phyloP scores from a whole-genome alignment of 176 grass and related monocot species.

The Avena atlantica region DNA sequence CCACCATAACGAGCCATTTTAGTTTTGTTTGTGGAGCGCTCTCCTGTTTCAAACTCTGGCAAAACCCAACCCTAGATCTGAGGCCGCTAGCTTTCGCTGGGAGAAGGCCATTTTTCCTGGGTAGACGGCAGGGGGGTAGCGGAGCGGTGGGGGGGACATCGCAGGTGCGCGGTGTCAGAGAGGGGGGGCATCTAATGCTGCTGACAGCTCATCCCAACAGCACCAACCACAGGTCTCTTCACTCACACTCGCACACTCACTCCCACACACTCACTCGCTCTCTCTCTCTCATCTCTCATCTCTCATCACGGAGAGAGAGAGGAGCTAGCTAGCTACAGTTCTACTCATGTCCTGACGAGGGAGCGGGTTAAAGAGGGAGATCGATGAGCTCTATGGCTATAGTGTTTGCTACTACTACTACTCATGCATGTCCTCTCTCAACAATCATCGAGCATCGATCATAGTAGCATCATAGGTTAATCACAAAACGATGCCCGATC shows the following conservation, averaged over 20 bases:
- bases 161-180: conserved; percentile 73
- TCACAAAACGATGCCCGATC: conserved; percentile 42
- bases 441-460: conserved; percentile 36
- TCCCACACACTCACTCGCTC: conserved; percentile 17
- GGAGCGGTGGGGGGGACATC: conserved; percentile 55
- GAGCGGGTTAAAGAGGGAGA: not conserved
- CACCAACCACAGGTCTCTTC: conserved; percentile 61
- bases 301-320: not conserved
- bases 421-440: conserved; percentile 39
- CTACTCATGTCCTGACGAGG: not conserved
- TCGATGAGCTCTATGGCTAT: not conserved
- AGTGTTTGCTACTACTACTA: no score
- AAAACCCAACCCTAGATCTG: not conserved
- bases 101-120: not conserved
- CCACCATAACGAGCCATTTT: not conserved
- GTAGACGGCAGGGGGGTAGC: conserved; percentile 17
- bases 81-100: not conserved
- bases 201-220: conserved; percentile 80
- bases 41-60: not conserved
- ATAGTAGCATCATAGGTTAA: conserved; percentile 34
- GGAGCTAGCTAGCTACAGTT: not conserved
- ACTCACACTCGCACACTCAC: conserved; percentile 42
- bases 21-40: not conserved
- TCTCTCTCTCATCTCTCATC: conserved; percentile 18
- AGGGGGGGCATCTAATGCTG: conserved; percentile 87